phyloP scores from a whole-genome alignment of 169 alveolate species.

The Plasmodium coatneyi region DNA sequence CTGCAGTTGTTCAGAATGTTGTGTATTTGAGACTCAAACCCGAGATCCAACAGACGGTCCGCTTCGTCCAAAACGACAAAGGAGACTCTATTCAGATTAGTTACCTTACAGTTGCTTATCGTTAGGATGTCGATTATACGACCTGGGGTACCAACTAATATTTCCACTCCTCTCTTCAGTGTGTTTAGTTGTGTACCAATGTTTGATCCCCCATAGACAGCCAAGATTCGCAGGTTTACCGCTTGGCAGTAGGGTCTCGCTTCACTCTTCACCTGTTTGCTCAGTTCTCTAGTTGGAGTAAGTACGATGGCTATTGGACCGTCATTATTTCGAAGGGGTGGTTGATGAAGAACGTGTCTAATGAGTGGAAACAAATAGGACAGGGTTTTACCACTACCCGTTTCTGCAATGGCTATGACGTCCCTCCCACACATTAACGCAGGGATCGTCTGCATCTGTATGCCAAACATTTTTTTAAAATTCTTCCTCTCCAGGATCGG shows the following conservation, averaged over 20 bases:
- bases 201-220: slow-evolving; percentile 97
- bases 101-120: slow-evolving; percentile 92
- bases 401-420: slow-evolving; percentile 98
- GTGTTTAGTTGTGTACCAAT: slow-evolving; percentile 91
- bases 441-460: slow-evolving; percentile 97
- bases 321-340: slow-evolving; percentile 90
- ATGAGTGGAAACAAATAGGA: slow-evolving; percentile 98
- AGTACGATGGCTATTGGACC: slow-evolving; percentile 92
- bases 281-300: slow-evolving; percentile 96
- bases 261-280: slow-evolving; percentile 93
- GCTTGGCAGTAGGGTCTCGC: slow-evolving; percentile 83
- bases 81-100: slow-evolving; percentile 94
- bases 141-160: slow-evolving; percentile 98
- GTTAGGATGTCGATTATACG: slow-evolving; percentile 95
- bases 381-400: slow-evolving; percentile 99
- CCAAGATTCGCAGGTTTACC: slow-evolving; percentile 85
- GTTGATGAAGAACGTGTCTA: slow-evolving; percentile 93
- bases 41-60: slow-evolving; percentile 97
- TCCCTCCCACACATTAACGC: slow-evolving; percentile 96
- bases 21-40: slow-evolving; percentile 98
- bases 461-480: slow-evolving; percentile 96
- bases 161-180: slow-evolving; percentile 95
- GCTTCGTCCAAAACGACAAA: slow-evolving; percentile 99
- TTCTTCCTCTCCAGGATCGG: slow-evolving; percentile 91
- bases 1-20: slow-evolving; percentile 92